phyloP scores from a whole-genome alignment of 148 eudicot species.

The Hydrangea macrophylla region DNA sequence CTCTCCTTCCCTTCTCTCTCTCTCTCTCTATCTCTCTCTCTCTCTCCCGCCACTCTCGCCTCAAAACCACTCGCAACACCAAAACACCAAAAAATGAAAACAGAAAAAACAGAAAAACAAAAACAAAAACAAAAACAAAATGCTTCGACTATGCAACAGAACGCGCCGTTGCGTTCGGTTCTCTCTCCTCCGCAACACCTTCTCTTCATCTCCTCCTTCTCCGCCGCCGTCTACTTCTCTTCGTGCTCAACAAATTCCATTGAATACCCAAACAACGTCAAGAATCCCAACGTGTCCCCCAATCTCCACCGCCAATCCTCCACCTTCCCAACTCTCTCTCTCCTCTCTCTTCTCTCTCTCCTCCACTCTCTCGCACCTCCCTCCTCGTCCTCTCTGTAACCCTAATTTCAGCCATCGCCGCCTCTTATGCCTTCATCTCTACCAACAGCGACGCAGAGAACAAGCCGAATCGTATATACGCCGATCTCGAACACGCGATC shows the following conservation, averaged over 20 bases:
- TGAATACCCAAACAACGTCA: neutral
- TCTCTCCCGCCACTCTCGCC: too few species aligned
- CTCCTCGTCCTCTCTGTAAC: constrained; percentile 27
- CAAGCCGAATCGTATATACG: constrained; percentile 12
- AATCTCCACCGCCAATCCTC: constrained; percentile 7
- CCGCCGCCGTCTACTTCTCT: constrained; percentile 17
- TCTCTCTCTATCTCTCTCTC: too few species aligned
- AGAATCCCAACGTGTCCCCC: constrained; percentile 17
- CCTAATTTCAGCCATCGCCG: constrained; percentile 25
- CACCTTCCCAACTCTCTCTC: constrained; percentile 9
- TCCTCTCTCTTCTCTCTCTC: neutral
- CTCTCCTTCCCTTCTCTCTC: neutral
- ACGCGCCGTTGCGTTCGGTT: constrained; percentile 20
- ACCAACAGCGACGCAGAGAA: neutral
- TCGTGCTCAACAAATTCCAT: constrained; percentile 10
- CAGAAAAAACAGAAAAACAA: too few species aligned
- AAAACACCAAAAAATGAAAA: neutral
- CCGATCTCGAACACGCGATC: constrained; percentile 30
- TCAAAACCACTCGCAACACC: too few species aligned
- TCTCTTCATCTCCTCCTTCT: constrained; percentile 18
- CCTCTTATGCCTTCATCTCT: constrained; percentile 24
- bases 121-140: neutral
- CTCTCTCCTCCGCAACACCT: constrained; percentile 9
- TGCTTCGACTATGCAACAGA: constrained; percentile 28
- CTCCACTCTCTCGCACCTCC: constrained; percentile 11